These are phyloP conservation scores for Alternaria longipes DNA, from an alignment of 2,329 filamentous ascomycete genomes.

Conservation along the genomic window DNA sequence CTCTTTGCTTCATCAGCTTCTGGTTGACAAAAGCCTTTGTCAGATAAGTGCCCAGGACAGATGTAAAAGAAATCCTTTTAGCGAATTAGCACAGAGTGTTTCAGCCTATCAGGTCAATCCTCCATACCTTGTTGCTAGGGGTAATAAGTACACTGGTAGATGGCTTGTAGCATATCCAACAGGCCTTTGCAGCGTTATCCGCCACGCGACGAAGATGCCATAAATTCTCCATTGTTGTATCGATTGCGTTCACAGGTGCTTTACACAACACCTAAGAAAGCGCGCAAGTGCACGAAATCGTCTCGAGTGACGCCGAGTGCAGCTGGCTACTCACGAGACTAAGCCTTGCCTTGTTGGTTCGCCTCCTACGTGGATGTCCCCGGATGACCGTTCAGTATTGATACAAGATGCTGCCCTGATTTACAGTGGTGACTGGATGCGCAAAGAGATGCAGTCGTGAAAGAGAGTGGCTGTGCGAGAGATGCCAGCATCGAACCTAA, in stretches of 20 bases:
- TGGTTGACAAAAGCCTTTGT: conserved; percentile 78
- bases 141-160: conserved; percentile 88
- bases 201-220: conserved; percentile 89
- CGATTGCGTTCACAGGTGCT: background rate
- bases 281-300: background rate
- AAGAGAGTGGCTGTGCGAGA: conserved; percentile 6
- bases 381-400: too few species aligned
- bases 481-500: conserved; percentile 16
- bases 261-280: background rate
- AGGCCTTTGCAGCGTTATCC: conserved; percentile 82
- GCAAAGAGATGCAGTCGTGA: conserved; percentile 3
- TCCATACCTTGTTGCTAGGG: conserved; percentile 80
- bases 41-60: conserved; percentile 83
- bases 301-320: background rate
- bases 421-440: background rate
- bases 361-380: background rate
- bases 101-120: background rate
- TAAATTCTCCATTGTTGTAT: conserved; percentile 69
- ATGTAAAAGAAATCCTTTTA: conserved; percentile 88
- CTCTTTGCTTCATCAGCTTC: conserved; percentile 75
- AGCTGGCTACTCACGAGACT: background rate
- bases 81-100: conserved; percentile 5
- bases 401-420: background rate
- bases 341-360: background rate
- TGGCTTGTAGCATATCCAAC: conserved; percentile 91